Percentiles rank a stretch among this genome's conserved stretches.
Evolutionary conservation across 257 asterid species (phyloP).

Genomic region (Verbascum thapsus): DNA sequence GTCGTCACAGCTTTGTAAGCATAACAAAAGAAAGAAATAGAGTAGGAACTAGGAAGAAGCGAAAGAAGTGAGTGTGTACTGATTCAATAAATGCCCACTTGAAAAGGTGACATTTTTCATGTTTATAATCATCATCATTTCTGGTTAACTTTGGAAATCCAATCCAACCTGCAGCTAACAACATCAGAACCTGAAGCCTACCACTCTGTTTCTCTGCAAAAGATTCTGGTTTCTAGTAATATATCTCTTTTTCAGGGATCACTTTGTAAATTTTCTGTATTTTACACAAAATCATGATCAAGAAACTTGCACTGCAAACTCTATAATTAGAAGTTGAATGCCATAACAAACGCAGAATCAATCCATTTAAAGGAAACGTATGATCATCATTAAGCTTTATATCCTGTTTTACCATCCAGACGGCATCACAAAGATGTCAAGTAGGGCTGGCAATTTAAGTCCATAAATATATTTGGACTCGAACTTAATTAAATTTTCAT

Average conservation of each 20-base stretch:
- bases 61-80: slow-evolving; percentile 18
- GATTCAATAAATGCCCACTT: slow-evolving; percentile 37
- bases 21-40: neutral
- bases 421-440: slow-evolving; percentile 22
- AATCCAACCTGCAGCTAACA: slow-evolving; percentile 36
- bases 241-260: neutral
- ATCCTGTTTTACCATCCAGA: slow-evolving; percentile 6
- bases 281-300: too few species aligned
- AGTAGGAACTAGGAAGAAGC: slow-evolving; percentile 17
- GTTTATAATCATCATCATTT: neutral
- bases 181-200: slow-evolving; percentile 32
- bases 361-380: too few species aligned
- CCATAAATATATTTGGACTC: too few species aligned
- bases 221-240: neutral
- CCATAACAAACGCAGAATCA: neutral
- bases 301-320: neutral
- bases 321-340: neutral
- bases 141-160: slow-evolving; percentile 8
- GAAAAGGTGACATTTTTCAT: too few species aligned
- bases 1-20: slow-evolving; percentile 18
- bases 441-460: too few species aligned
- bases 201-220: slow-evolving; percentile 1
- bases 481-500: too few species aligned
- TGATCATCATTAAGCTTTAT: slow-evolving; percentile 10
- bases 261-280: too few species aligned